Base-by-base conservation (phyloP, 345 rosid genomes). In the Populus alba region DNA sequence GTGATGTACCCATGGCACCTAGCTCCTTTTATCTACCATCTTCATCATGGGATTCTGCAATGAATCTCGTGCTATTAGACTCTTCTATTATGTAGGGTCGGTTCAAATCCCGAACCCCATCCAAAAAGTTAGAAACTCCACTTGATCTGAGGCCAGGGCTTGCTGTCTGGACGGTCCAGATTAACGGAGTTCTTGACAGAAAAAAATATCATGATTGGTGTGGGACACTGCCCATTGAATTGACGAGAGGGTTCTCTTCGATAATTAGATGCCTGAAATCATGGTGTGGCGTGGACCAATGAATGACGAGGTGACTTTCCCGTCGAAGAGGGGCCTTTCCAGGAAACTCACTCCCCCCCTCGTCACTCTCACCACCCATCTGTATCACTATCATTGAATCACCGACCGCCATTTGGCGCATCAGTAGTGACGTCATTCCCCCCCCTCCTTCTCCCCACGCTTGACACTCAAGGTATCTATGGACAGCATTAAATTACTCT, bases 281-380 rank as follows among this genome's bases (percentile, higher is more conserved):
- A 80, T 76, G 85, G 86, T 79, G 79, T 77, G 84, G 86, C 78
- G 79, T 76, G 92, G 86, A 85, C 94, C 90, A 82, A 76, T 81
- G 79, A 89, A 87, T 90, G 83, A 87, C 81, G 88, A 82, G 84
- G 77, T 68, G 83, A 85, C 84, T 90, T 90, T 83, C 88, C 79
- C 61, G 84, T 75, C 62, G 81, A 87, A 75, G 77, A 35, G 68
- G 72, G 85, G 82, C 82, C 87, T 81, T 89, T 89, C 93, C 85
- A 16, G 78, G 83, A 84, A 86, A 84, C 80, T 87, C 80, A 55
- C 67, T 8, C 27, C 47, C 62, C 12, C 77, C 35, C 35, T 18
- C 27, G 71, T 47, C 79, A 72, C 76, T 76, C 81, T 77, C 86
- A 63, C 72, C 82, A 75, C 51, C 78, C 12, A 6, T 25, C 6